Percentiles rank a stretch among this genome's conserved stretches.
Evolutionary conservation across 2,329 filamentous ascomycete genomes (phyloP).

Genomic region (Huntiella moniliformis): DNA sequence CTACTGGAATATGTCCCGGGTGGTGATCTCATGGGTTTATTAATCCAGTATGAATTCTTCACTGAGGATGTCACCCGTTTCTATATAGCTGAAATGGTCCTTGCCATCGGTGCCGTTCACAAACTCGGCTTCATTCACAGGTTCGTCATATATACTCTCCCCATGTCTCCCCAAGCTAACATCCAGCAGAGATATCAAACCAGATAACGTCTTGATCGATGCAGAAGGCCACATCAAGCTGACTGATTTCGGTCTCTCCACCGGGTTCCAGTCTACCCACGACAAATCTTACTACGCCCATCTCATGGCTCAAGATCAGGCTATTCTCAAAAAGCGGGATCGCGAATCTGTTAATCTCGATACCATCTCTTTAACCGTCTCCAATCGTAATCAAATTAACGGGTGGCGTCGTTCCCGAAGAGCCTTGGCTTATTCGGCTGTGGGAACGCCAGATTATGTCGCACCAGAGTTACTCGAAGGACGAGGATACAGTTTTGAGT

Average conservation of each 20-base stretch:
- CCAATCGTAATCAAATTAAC: conserved; percentile 94
- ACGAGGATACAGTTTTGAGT: conserved; percentile 88
- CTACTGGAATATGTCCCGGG: conserved; percentile 68
- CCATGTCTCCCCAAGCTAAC: conserved; percentile 18
- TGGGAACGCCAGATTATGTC: conserved; percentile 96
- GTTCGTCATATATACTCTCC: conserved; percentile 19
- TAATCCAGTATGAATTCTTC: conserved; percentile 73
- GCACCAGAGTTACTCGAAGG: conserved; percentile 96
- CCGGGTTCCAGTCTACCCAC: conserved; percentile 92
- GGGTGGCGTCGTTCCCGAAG: conserved; percentile 94
- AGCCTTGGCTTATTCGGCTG: conserved; percentile 93
- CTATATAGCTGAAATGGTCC: conserved; percentile 63
- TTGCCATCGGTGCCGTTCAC: conserved; percentile 66
- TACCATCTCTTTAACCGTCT: conserved; percentile 94
- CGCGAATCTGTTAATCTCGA: conserved; percentile 89
- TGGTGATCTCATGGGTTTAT: conserved; percentile 68
- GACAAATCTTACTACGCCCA: conserved; percentile 98
- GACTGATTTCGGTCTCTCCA: conserved; percentile 94
- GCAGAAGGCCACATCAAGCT: conserved; percentile 93
- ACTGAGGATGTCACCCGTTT: conserved; percentile 69
- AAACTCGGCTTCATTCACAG: conserved; percentile 65
- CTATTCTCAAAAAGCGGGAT: conserved; percentile 50
- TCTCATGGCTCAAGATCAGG: conserved; percentile 57
- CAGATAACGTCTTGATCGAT: conserved; percentile 93
- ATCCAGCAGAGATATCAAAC: conserved; percentile 66